These are phyloP conservation scores for Echinosophora koreensis DNA, from an alignment of 306 rosid species.

Conservation along the genomic window DNA sequence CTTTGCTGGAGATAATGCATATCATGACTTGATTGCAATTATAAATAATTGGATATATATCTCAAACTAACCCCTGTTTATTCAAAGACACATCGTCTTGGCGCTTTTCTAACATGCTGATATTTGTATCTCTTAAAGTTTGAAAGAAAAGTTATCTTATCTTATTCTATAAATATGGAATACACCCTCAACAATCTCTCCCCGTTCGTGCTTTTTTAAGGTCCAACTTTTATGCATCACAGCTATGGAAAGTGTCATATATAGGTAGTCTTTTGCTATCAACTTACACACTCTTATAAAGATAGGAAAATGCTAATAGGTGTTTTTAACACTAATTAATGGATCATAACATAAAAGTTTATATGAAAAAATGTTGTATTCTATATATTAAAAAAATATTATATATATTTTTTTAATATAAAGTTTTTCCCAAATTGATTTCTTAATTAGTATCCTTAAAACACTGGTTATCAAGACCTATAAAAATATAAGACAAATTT, in stretches of 20 bases:
- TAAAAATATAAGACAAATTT: not conserved
- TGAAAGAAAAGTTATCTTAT: not conserved
- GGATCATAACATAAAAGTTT: too few species aligned
- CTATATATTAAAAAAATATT: too few species aligned
- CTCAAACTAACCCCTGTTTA: not conserved
- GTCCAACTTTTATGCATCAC: not conserved
- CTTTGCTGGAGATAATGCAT: not conserved
- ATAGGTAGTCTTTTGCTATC: not conserved
- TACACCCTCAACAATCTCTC: not conserved
- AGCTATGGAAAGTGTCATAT: not conserved
- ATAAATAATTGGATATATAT: too few species aligned
- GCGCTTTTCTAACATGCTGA: not conserved
- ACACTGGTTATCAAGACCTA: too few species aligned
- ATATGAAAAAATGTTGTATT: too few species aligned
- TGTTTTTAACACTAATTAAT: too few species aligned
- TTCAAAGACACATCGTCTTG: not conserved
- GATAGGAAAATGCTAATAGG: too few species aligned
- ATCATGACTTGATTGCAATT: not conserved
- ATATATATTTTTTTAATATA: too few species aligned
- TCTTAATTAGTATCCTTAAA: too few species aligned
- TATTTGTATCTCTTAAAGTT: not conserved
- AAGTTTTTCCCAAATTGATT: too few species aligned
- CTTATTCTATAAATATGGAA: not conserved
- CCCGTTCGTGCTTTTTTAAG: not conserved
- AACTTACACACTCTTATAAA: not conserved